Conservation (phyloP, 495 filamentous ascomycete species). For the Podospora pseudoanserina region DNA sequence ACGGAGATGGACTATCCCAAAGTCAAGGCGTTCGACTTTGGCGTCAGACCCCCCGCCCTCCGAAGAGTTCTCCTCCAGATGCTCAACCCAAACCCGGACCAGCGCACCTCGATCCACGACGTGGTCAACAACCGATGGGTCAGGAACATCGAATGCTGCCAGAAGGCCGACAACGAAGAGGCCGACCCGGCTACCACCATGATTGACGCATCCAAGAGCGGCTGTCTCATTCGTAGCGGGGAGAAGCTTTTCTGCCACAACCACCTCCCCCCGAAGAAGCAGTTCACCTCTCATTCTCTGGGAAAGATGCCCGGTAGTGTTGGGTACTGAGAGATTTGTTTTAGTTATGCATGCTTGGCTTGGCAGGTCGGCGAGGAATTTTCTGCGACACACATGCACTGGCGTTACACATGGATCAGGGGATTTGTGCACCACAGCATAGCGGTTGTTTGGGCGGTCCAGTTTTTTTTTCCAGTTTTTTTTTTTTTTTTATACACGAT, state of each 20-base stretch:
- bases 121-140: conserved; percentile 61
- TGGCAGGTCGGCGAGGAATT: background rate
- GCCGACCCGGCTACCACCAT: conserved; percentile 32
- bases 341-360: background rate
- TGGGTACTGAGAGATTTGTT: conserved; percentile 34
- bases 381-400: background rate
- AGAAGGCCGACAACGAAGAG: conserved; percentile 56
- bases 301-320: conserved; percentile 48
- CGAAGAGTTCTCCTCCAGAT: conserved; percentile 66
- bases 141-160: conserved; percentile 68
- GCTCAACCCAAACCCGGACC: conserved; percentile 67
- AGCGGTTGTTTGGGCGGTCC: conserved; percentile 2
- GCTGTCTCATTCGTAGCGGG: conserved; percentile 37
- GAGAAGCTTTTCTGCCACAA: conserved; percentile 50
- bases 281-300: conserved; percentile 35
- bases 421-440: background rate
- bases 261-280: conserved; percentile 43
- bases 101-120: conserved; percentile 60
- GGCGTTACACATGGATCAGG: background rate
- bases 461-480: background rate
- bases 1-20: conserved; percentile 52
- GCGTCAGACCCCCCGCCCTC: conserved; percentile 50
- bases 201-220: conserved; percentile 54
- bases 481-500: background rate
- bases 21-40: conserved; percentile 46